Evolutionary conservation across 2,329 filamentous ascomycete species (phyloP), one percentile per base, ranked within the genome.

Genomic region (Fusarium globosum): DNA sequence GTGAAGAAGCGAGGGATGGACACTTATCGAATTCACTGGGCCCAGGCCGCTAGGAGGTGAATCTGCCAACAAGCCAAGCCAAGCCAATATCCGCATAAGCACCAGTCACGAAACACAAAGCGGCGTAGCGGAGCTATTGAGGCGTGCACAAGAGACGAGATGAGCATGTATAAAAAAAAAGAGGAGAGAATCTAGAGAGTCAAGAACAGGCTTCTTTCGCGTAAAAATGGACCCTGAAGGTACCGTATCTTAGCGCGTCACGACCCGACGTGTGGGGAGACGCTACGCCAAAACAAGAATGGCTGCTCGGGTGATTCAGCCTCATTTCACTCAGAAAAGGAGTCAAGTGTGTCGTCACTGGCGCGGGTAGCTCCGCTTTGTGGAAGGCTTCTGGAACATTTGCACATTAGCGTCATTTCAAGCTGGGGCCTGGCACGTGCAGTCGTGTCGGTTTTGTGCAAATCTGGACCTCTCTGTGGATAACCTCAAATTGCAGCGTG

Each of bases 361-460:
- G n/a, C 35, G 33, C 53, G 64, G 51, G 55, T 49, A 56, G 59
- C 64, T 45, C 76, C 76, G 67, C 76, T 52, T 28, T 41, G 41
- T 69, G 67, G 76, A 78, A 78, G 61, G 63, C 45, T 78, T 78
- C 76, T 78, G 63, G 76, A 78, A 78, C 62, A 68, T 58, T 51
- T 75, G 66, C 59, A 56, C 69, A 68, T 75, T 76, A 69, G 72
- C 57, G 61, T 41, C 56, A 33, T 18, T 36, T 48, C 7, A 26
- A 43, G 35, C 20, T 56, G 58, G 55, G 35, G 21, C 20, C 18
- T 55, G 68, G 71, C 72, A 78, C 76, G 75, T 78, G 76, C 75
- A 68, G 67, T 63, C 76, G 53, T 65, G 74, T 78, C 73, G 65
- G 55, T 70, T 77, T 78, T 78, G 75, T 76, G 75, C 74, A 77